phyloP scores from a whole-genome alignment of 2,329 filamentous ascomycete genomes.

The Chrysoporthe cubensis region DNA sequence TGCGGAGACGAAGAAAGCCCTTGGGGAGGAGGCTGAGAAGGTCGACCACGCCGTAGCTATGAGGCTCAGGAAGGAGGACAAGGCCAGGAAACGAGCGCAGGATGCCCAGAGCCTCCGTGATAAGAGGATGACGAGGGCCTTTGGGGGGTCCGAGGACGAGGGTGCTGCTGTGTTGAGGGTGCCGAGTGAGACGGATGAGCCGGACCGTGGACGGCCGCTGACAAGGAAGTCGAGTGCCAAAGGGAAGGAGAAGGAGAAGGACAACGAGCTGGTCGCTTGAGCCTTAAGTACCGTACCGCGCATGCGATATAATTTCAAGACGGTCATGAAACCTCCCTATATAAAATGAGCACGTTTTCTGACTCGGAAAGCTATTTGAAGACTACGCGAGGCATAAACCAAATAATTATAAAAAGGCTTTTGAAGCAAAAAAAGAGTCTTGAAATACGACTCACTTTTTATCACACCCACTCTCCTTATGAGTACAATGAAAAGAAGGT shows the following conservation, averaged over 20 bases:
- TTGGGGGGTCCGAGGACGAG: constrained; percentile 1
- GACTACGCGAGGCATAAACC: too few relatives aligned
- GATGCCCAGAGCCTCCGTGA: constrained; percentile 12
- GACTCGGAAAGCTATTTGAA: too few relatives aligned
- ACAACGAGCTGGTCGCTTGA: background rate
- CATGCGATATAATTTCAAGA: background rate
- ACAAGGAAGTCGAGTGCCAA: background rate
- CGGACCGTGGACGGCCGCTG: constrained; percentile 3
- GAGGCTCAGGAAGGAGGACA: constrained; percentile 39
- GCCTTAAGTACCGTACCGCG: background rate
- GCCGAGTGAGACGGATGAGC: background rate
- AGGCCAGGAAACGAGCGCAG: constrained; percentile 34
- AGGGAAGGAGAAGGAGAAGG: background rate
- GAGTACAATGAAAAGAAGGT: too few relatives aligned
- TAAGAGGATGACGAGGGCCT: constrained; percentile 17
- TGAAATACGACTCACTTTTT: too few relatives aligned
- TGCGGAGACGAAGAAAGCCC: background rate
- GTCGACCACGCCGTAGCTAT: constrained; percentile 37
- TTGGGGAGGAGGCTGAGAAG: constrained; percentile 30
- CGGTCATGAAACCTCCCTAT: background rate
- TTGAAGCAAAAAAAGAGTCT: too few relatives aligned
- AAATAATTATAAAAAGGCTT: too few relatives aligned
- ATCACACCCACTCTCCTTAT: too few relatives aligned
- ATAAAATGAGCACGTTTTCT: too few relatives aligned
- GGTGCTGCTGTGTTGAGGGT: background rate